A percentile compares a stretch with the other conserved stretches of the same genome.
Conservation (phyloP, 1,284 basidiomycete genomes). For the Inonotus obliquus region DNA sequence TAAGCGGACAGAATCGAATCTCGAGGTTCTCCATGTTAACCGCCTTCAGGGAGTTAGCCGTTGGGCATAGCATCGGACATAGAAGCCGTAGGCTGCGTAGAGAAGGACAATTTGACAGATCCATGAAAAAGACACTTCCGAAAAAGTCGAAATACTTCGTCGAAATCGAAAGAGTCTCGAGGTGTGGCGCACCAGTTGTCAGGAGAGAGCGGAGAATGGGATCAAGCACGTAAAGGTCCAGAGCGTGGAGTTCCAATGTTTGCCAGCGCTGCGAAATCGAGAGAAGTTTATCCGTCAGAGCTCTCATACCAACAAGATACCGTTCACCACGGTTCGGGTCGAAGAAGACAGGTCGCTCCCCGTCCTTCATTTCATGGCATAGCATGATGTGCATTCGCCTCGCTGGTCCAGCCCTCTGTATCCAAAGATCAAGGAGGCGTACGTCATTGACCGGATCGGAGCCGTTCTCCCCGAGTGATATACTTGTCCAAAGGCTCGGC, state of each 20-base stretch:
- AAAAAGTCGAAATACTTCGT: conserved; percentile 16
- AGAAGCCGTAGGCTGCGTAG: conserved; percentile 9
- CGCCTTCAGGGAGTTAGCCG: background rate
- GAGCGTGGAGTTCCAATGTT: conserved; percentile 8
- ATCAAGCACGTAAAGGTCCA: conserved; percentile 9
- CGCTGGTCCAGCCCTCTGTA: conserved; percentile 1
- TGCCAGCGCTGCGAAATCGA: conserved; percentile 14
- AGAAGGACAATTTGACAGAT: conserved; percentile 10
- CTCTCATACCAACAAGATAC: conserved; percentile 12
- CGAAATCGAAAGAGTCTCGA: conserved; percentile 11
- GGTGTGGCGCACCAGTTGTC: conserved; percentile 8
- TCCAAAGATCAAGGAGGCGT: conserved; percentile 9
- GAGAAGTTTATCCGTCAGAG: conserved; percentile 10
- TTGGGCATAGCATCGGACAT: conserved; percentile 10
- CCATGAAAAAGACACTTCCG: conserved; percentile 8
- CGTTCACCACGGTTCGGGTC: conserved; percentile 3
- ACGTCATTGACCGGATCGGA: conserved; percentile 9
- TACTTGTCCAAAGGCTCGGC: conserved; percentile 10
- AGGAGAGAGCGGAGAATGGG: conserved; percentile 11
- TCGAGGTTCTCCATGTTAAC: conserved; percentile 10
- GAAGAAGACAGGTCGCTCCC: conserved; percentile 7
- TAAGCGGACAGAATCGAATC: conserved; percentile 7
- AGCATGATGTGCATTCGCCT: conserved; percentile 3
- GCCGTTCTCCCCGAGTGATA: conserved; percentile 7
- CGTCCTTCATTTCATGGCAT: conserved; percentile 12